phyloP scores from a whole-genome alignment of 75 land plant species.

The Isoetes taiwanensis region DNA sequence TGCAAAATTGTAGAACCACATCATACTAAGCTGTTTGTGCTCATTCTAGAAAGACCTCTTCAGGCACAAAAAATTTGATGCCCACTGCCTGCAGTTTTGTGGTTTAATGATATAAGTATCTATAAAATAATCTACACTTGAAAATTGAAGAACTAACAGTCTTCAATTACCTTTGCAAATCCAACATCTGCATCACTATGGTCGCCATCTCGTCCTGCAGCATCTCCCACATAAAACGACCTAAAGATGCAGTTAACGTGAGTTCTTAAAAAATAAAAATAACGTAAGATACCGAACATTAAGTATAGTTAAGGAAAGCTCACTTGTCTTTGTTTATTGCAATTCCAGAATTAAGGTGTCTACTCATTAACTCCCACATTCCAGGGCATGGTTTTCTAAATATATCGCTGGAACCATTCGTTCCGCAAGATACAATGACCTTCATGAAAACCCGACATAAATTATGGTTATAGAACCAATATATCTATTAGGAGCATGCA shows the following conservation, averaged over 20 bases:
- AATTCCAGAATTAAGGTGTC: conserved; percentile 71
- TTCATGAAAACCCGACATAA: conserved; percentile 17
- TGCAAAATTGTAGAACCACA: too few species aligned
- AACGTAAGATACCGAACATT: background rate
- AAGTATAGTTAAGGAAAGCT: background rate
- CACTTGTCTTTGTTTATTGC: conserved; percentile 51
- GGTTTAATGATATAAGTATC: background rate
- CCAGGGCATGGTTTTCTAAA: conserved; percentile 85
- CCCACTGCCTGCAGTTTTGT: conserved; percentile 14
- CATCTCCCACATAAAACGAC: conserved; percentile 99
- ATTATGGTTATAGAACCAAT: background rate
- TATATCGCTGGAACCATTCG: conserved; percentile 36
- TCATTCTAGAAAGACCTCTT: conserved; percentile 26
- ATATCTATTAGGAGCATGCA: background rate
- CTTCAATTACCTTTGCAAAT: conserved; percentile 66
- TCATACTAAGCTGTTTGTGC: too few species aligned
- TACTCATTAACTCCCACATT: conserved; percentile 79
- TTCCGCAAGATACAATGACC: conserved; percentile 86
- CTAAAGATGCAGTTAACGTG: conserved; percentile 14
- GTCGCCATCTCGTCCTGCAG: conserved; percentile 76
- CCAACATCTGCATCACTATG: conserved; percentile 90
- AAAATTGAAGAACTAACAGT: background rate
- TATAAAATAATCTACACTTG: background rate
- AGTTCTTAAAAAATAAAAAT: background rate
- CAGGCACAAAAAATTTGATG: conserved; percentile 19